Evolutionary conservation across 148 eudicot genomes (phyloP).

Genomic region (Spergularia marina): DNA sequence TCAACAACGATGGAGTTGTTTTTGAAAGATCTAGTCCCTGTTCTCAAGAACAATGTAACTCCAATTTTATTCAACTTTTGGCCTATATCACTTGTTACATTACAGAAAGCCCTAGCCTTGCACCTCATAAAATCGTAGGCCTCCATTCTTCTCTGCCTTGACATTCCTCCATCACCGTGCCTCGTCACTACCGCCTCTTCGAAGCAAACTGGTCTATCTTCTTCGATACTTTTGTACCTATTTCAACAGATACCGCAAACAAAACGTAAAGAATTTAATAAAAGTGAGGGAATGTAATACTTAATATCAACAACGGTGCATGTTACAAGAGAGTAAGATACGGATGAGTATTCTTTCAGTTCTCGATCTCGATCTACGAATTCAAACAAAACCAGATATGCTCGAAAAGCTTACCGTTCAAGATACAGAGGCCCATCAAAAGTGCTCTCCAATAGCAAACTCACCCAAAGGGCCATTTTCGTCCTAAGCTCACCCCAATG

Average conservation of each 20-base stretch:
- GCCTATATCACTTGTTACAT: constrained; percentile 18
- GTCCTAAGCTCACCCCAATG: constrained; percentile 75
- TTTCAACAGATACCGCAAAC: background rate
- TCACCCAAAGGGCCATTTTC: constrained; percentile 52
- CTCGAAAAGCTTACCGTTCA: constrained; percentile 24
- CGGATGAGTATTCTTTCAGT: no score
- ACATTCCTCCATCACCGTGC: constrained; percentile 70
- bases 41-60: constrained; percentile 60
- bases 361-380: no score
- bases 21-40: constrained; percentile 62
- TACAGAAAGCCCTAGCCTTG: constrained; percentile 52
- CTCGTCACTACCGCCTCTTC: constrained; percentile 77
- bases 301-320: no score
- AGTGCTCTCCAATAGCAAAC: constrained; percentile 52
- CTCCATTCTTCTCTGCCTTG: constrained; percentile 48
- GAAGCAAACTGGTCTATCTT: constrained; percentile 38
- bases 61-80: constrained; percentile 30
- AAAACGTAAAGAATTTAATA: background rate
- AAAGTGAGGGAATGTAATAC: no score
- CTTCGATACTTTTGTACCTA: constrained; percentile 30
- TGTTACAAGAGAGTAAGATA: no score
- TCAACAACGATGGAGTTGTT: constrained; percentile 48
- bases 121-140: constrained; percentile 61
- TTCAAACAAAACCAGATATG: no score
- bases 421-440: constrained; percentile 38